Evolutionary conservation across 768 basidiomycete species (phyloP), one percentile per base, ranked within the genome.

Genomic region (Rhodotorula graminis): DNA sequence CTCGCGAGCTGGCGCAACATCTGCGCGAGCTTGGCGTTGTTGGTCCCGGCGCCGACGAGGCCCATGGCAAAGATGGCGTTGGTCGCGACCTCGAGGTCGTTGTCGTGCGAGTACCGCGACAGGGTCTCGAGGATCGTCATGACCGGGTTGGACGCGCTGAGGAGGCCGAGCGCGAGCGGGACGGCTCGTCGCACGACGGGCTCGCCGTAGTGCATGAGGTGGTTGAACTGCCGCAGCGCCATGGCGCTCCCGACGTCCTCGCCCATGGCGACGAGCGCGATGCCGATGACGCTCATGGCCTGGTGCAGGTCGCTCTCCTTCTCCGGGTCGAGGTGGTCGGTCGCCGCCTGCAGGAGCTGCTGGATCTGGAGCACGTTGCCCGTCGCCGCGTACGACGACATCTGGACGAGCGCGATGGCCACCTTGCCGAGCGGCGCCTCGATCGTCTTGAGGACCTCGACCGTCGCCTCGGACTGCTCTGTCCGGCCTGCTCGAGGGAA

Each of bases 31-130:
- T 93, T 88, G 23, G 96, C 96, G 77, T 99, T 98, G 82, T 99
- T 99, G n/a, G 93, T 93, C 46, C 96, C 96, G 3, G 95, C 95
- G 44, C 96, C 96, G 64, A 98, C 90, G 37, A 99, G 85, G 71
- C 96, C 96, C 95, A 99, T 97, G 5, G 94, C 94, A 78, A 98
- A 91, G 82, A 99, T 97, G 40, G 96, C 92, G 79, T 97, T 98
- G 63, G 92, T 86, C 0, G 95, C 96, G 18, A 99, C 96, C 56
- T 87, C 85, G n/a, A 98, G 88, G 82, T 99, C 96, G 78, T 91
- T 93, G 84, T 99, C 95, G 84, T 99, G 96, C 71, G 92, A 95
- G 83, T 99, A 99, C 81, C 95, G 95, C 12, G 95, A 98, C 21
- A 99, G 87, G 0, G 93, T 97, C 81, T 99, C 96, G 75, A 99